phyloP scores from a whole-genome alignment of 495 filamentous ascomycete species.

The Penicillium alfredii region DNA sequence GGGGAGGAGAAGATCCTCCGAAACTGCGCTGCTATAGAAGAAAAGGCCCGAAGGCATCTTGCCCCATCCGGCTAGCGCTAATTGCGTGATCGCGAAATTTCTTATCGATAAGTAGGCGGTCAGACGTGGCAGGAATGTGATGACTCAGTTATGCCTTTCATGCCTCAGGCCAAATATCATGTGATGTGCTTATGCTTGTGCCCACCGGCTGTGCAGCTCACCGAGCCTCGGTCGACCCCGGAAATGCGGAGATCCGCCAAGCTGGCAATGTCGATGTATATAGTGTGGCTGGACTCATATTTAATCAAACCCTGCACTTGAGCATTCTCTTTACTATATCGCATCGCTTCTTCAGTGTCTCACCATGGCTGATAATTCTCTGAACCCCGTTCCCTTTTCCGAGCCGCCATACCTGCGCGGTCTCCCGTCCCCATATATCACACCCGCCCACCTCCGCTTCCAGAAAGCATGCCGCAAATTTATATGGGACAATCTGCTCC shows the following conservation, averaged over 20 bases:
- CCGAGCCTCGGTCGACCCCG: background rate
- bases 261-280: background rate
- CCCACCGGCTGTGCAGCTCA: conserved; percentile 1
- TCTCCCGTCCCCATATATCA: conserved; percentile 66
- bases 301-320: background rate
- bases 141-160: too few species aligned
- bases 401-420: conserved; percentile 67
- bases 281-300: background rate
- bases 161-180: too few species aligned
- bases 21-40: conserved; percentile 27
- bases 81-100: conserved; percentile 40
- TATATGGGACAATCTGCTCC: conserved; percentile 51
- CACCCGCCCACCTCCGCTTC: conserved; percentile 52
- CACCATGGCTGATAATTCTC: conserved; percentile 31
- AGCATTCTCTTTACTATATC: background rate
- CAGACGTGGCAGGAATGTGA: background rate
- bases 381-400: conserved; percentile 57
- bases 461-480: conserved; percentile 63
- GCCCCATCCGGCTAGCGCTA: conserved; percentile 33
- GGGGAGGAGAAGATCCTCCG: conserved; percentile 17
- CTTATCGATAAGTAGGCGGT: conserved; percentile 30
- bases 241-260: background rate
- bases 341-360: background rate
- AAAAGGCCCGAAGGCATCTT: conserved; percentile 29
- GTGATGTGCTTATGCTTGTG: too few species aligned